A percentile compares a stretch with the other conserved stretches of the same genome.
Evolutionary conservation across 352 stramenopile species (phyloP).

Genomic region (Phytophthora parvispora): DNA sequence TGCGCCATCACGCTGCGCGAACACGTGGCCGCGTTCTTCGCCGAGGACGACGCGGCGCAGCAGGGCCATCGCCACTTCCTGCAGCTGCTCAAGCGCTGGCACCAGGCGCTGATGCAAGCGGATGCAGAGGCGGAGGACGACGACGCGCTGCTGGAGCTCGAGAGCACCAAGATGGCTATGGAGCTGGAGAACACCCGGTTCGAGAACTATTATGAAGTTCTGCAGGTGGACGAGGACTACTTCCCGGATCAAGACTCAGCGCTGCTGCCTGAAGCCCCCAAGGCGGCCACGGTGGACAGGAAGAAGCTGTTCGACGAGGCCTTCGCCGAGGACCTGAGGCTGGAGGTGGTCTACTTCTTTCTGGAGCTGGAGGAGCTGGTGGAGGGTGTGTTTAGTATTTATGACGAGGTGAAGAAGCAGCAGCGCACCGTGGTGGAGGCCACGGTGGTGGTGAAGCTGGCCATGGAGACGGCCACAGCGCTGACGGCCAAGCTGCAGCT

Average conservation of each 20-base stretch:
- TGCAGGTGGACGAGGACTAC: constrained; percentile 33
- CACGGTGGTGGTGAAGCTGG: constrained; percentile 37
- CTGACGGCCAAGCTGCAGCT: constrained; percentile 36
- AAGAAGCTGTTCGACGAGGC: constrained; percentile 12
- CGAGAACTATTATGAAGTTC: constrained; percentile 37
- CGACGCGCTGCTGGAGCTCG: constrained; percentile 1
- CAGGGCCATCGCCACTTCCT: constrained; percentile 21
- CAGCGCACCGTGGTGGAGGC: constrained; percentile 48
- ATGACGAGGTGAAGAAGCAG: constrained; percentile 43
- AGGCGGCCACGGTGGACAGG: constrained; percentile 1
- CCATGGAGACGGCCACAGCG: constrained; percentile 22
- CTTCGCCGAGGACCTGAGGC: constrained; percentile 20
- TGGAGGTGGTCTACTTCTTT: constrained; percentile 32
- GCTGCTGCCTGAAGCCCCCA: background rate
- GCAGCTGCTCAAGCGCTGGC: constrained; percentile 13
- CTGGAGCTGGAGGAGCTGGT: constrained; percentile 38
- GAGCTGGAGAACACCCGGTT: constrained; percentile 12
- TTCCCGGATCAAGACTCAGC: constrained; percentile 12
- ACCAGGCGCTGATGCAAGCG: constrained; percentile 5
- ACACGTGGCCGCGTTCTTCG: constrained; percentile 25
- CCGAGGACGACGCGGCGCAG: constrained; percentile 3
- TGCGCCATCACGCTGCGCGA: constrained; percentile 28
- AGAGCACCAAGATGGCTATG: background rate
- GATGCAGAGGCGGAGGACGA: background rate
- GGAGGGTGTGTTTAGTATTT: constrained; percentile 33